Conservation (phyloP, 768 basidiomycete genomes). For the Suillus tomentosus region DNA sequence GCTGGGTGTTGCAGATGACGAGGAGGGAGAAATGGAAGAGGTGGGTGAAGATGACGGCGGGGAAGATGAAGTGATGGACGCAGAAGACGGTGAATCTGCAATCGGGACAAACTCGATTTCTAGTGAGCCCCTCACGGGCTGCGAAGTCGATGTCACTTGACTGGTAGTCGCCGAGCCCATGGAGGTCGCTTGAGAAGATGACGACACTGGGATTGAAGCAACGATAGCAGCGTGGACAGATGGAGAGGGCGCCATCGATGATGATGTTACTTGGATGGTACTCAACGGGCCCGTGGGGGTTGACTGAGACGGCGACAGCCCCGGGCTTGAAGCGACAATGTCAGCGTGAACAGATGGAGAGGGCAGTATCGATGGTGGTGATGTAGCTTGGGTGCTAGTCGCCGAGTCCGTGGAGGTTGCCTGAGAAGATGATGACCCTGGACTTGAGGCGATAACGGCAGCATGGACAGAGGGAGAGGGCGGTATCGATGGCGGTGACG, state of each 20-base stretch:
- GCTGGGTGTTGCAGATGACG: constrained; percentile 11
- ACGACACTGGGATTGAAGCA: not conserved
- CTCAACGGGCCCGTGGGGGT: not conserved
- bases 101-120: constrained; percentile 25
- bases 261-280: not conserved
- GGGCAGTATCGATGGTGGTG: not conserved
- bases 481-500: not conserved
- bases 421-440: not conserved
- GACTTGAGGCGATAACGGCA: not conserved
- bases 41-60: not conserved
- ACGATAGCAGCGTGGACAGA: not conserved
- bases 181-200: not conserved
- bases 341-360: not conserved
- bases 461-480: not conserved
- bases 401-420: not conserved
- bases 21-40: constrained; percentile 1
- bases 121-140: constrained; percentile 17
- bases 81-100: constrained; percentile 5
- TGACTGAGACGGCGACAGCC: not conserved
- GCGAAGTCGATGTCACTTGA: constrained; percentile 6
- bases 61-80: not conserved
- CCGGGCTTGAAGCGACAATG: not conserved
- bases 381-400: constrained; percentile 5
- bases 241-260: not conserved
- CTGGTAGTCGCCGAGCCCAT: constrained; percentile 4